Conservation (phyloP, 2,329 filamentous ascomycete species). For the Xylaria arbuscula region DNA sequence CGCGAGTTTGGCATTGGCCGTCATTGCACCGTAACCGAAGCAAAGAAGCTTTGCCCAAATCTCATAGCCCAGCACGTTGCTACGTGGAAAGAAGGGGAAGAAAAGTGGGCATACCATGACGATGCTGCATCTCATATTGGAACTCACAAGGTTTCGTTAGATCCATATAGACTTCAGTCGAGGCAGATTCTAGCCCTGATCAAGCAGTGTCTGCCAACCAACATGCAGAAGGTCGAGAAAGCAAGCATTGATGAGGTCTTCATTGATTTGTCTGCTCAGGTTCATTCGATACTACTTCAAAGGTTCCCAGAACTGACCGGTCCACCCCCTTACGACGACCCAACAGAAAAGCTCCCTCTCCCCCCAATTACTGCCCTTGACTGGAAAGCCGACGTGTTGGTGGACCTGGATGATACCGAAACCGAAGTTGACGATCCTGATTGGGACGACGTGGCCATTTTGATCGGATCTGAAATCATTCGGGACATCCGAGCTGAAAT, state of each 20-base stretch:
- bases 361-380: slow-evolving; percentile 77
- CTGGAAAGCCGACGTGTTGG: slow-evolving; percentile 84
- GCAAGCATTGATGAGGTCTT: slow-evolving; percentile 97
- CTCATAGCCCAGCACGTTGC: slow-evolving; percentile 92
- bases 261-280: slow-evolving; percentile 86
- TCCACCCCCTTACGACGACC: slow-evolving; percentile 78
- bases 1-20: slow-evolving; percentile 81
- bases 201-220: slow-evolving; percentile 75
- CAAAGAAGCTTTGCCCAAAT: slow-evolving; percentile 85
- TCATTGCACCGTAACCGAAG: slow-evolving; percentile 82
- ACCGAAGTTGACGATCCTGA: slow-evolving; percentile 85
- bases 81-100: slow-evolving; percentile 92
- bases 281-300: slow-evolving; percentile 79
- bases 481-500: slow-evolving; percentile 77
- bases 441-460: slow-evolving; percentile 93
- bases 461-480: slow-evolving; percentile 90
- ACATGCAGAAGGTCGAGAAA: slow-evolving; percentile 84
- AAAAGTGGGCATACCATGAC: slow-evolving; percentile 89
- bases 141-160: slow-evolving; percentile 92
- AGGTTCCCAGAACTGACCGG: slow-evolving; percentile 78
- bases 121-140: slow-evolving; percentile 83
- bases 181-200: slow-evolving; percentile 83
- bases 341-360: slow-evolving; percentile 75
- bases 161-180: slow-evolving; percentile 89
- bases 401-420: slow-evolving; percentile 78